A percentile compares a stretch with the other conserved stretches of the same genome.
These are phyloP conservation scores for Xylariaceae sp. DNA, from an alignment of 2,329 filamentous ascomycete species.

Conservation along the genomic window DNA sequence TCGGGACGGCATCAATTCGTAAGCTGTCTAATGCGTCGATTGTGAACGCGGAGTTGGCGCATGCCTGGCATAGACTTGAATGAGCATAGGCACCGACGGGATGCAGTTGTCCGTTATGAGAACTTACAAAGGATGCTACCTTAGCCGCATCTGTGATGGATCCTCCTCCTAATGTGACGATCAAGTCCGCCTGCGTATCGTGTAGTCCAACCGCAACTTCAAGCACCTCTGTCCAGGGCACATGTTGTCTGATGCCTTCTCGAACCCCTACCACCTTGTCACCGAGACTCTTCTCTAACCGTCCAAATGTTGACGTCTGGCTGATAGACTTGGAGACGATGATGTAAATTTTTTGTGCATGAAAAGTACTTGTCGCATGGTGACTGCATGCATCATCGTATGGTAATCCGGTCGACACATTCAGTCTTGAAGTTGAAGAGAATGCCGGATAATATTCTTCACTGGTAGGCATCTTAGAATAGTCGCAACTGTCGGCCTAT, in stretches of 20 bases:
- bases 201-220: slow-evolving; percentile 41
- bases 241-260: slow-evolving; percentile 51
- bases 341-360: too few relatives aligned
- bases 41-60: slow-evolving; percentile 45
- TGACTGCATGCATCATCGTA: too few relatives aligned
- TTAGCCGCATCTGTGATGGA: slow-evolving; percentile 56
- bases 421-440: too few relatives aligned
- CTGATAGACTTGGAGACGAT: too few relatives aligned
- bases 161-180: slow-evolving; percentile 53
- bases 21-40: too few relatives aligned
- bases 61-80: slow-evolving; percentile 24
- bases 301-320: too few relatives aligned
- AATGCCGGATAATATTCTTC: too few relatives aligned
- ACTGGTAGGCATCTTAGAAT: too few relatives aligned
- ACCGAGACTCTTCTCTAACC: slow-evolving; percentile 40
- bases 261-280: slow-evolving; percentile 41
- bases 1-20: too few relatives aligned
- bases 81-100: background rate
- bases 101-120: background rate
- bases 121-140: slow-evolving; percentile 38
- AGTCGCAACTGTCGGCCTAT: too few relatives aligned
- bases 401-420: too few relatives aligned
- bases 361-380: too few relatives aligned
- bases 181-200: slow-evolving; percentile 39
- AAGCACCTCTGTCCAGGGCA: slow-evolving; percentile 49